Conservation (phyloP, 2,329 filamentous ascomycete genomes). For the Colletotrichum navitas region DNA sequence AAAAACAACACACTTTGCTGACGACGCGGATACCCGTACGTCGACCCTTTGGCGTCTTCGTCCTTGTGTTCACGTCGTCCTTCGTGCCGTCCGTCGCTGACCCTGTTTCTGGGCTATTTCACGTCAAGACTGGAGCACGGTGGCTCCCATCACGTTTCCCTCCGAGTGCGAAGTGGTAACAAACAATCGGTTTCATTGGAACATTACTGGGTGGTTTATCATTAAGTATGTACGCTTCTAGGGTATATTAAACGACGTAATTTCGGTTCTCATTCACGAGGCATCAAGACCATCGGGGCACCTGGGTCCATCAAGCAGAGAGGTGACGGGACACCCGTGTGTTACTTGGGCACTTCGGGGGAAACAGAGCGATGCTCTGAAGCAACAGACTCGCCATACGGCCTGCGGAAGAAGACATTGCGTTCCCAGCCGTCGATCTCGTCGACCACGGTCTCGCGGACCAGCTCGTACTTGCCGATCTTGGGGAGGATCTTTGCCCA, state of each 20-base stretch:
- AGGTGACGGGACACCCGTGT: no score
- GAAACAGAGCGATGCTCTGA: conserved; percentile 13
- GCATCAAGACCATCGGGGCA: neutral
- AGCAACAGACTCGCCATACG: conserved; percentile 45
- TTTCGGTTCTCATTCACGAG: neutral
- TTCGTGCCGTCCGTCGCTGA: no score
- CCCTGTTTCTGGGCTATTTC: conserved; percentile 36
- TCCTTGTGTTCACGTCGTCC: no score
- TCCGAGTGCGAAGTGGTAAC: neutral
- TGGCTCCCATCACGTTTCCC: neutral
- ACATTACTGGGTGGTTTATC: conserved; percentile 17
- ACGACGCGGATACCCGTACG: no score
- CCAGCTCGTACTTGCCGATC: conserved; percentile 67
- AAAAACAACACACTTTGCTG: no score
- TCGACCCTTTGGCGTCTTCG: no score
- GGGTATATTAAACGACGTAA: conserved; percentile 30
- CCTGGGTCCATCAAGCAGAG: neutral
- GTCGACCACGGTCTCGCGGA: conserved; percentile 66
- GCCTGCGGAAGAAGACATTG: conserved; percentile 63
- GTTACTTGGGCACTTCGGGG: conserved; percentile 22
- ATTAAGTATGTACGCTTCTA: conserved; percentile 19
- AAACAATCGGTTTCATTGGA: neutral
- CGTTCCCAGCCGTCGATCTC: conserved; percentile 74
- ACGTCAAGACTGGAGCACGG: no score
- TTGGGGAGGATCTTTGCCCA: conserved; percentile 67